Base-by-base conservation (phyloP, 176 grass and related monocot genomes). In the Ampelocalamus luodianensis region DNA sequence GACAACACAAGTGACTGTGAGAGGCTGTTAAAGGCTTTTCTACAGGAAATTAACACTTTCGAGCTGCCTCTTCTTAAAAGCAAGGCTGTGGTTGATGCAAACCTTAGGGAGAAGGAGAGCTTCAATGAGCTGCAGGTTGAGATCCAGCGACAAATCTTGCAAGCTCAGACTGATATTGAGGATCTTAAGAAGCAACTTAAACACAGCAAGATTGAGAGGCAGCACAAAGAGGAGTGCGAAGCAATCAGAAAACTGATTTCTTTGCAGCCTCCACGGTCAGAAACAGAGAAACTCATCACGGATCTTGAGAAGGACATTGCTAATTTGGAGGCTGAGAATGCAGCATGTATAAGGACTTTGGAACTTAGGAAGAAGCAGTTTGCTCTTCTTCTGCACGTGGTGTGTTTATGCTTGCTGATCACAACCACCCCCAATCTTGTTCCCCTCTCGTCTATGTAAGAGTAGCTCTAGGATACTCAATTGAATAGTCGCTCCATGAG, bases 161-260 rank as follows among this genome's bases (percentile, higher is more conserved):
- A 95, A 80, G 96, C 96, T 65, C 90, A 92, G 77, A 82, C 81
- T 68, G 96, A 98, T 89, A 98, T 98, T 50, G 93, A 95, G 83
- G 89, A 89, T 72, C 89, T 93, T 65, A 98, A 98, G 77, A 95
- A 90, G 85, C 96, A 93, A 51, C 85, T 98, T 55, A 91, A 95
- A 74, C 76, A 92, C 74, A 95, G 93, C 85, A 92, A 92, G 83
- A 94, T 95, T 11, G 95, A 95, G 91, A 95, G 95, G 59, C 90
- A 91, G 76, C 95, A 95, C 85, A 98, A 93, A 80, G 93, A 98
- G 77, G 95, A 95, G 76, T 98, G 91, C 36, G 93, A 98, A 80
- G 91, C 93, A 29, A 91, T 93, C 42, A 87, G 96, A 66, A 95
- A 95, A 73, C 54, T 98, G 68, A 90, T 98, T 70, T 92, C 80